Base-by-base conservation (phyloP, 371 early-diverging fungal genomes). In the Encephalitozoon intestinalis region DNA sequence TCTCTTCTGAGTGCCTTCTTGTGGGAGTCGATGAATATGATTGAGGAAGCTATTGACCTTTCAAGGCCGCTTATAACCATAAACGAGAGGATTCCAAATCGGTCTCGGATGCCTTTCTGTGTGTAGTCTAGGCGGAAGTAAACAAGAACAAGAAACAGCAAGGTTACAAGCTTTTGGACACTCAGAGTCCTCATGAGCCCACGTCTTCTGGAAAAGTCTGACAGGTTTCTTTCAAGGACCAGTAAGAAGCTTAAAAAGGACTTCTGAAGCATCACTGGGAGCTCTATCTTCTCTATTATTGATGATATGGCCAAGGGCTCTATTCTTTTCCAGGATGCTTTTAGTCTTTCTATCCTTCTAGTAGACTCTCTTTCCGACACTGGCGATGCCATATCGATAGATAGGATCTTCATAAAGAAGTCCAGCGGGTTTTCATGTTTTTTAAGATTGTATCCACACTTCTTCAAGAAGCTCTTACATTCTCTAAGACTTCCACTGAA, bases 361-460 rank as follows among this genome's bases (percentile, higher is more conserved):
- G 49, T 4, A 21, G 81, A 78, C n/a, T 49, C 63, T 73, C 67
- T 50, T 63, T 76, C 68, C 23, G 77, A 66, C 68, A 81, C 80
- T 15, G 28, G 65, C 23, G 77, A 69, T 6, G 83, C 63, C 30
- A 63, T 72, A 65, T 86, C 83, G 8, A 82, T 43, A 2, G 83
- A 83, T 37, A 88, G 89, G 21, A 90, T 67, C 15, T 89, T 89
- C 15, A 89, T 89, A 67, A 91, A 84, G 69, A 88, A 91, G 67
- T 90, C 91, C 0, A 90, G 86, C 0, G 86, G 86, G 4, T 88
- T 89, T 79, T 88, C 88, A 70, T 89, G 86, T 30, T 85, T 69
- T 12, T 90, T 89, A 73, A 87, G 87, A 15, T 84, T 76, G 63
- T 88, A 89, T 0, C 91, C 90, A 28, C 89, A 74, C 21, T 86